phyloP scores from a whole-genome alignment of 768 basidiomycete species.

The Austroboletus eburneus region DNA sequence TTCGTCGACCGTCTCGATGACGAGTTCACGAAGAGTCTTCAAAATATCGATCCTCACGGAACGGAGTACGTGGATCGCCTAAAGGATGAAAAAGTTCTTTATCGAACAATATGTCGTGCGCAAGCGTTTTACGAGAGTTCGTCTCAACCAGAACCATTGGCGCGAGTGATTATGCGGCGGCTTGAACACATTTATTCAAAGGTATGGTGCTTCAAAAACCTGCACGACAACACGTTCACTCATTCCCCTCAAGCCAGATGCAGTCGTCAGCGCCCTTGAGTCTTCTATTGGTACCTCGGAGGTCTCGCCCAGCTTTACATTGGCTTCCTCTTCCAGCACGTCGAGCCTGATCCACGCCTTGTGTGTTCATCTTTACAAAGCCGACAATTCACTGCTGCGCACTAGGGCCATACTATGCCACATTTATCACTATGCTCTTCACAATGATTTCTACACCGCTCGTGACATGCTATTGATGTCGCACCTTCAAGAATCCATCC shows the following conservation, averaged over 20 bases:
- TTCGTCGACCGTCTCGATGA: conserved; percentile 96
- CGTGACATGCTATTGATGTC: conserved; percentile 99
- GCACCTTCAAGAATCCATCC: conserved; percentile 94
- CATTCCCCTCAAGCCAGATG: conserved; percentile 64
- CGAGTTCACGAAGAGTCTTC: conserved; percentile 95
- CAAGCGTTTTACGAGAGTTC: conserved; percentile 89
- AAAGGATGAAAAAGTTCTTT: conserved; percentile 93
- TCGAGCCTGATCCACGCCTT: conserved; percentile 82
- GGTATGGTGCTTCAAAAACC: conserved; percentile 39
- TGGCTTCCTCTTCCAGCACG: conserved; percentile 52
- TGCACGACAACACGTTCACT: neutral
- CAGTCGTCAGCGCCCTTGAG: conserved; percentile 89
- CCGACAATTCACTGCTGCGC: conserved; percentile 84
- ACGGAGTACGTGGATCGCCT: conserved; percentile 98
- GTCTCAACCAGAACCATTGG: conserved; percentile 70
- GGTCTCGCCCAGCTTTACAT: conserved; percentile 58
- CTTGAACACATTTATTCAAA: conserved; percentile 98
- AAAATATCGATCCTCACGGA: conserved; percentile 98
- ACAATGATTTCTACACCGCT: conserved; percentile 94
- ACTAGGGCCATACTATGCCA: conserved; percentile 97
- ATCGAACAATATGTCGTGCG: conserved; percentile 88
- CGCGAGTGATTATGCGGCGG: conserved; percentile 89
- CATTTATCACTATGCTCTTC: conserved; percentile 94
- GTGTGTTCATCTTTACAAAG: conserved; percentile 90
- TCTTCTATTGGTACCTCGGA: conserved; percentile 54